A percentile compares a stretch with the other conserved stretches of the same genome.
Conservation (phyloP, 1,284 basidiomycete species). For the Cerioporus squamosus region DNA sequence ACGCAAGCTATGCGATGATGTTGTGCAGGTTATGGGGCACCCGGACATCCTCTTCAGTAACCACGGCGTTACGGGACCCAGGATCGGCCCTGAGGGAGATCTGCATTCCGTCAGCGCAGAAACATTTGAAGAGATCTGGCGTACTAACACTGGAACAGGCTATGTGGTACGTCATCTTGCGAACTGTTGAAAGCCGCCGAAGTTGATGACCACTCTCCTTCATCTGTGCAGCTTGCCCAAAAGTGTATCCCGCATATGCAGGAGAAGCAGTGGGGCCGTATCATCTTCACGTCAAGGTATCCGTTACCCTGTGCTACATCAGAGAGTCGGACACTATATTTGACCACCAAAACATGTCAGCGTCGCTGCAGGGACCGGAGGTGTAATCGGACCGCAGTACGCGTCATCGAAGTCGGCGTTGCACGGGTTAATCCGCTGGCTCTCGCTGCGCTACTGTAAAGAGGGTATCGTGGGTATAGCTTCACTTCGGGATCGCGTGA, state of each 20-base stretch:
- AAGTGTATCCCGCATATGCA: constrained; percentile 56
- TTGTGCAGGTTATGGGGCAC: constrained; percentile 49
- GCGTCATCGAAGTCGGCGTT: constrained; percentile 60
- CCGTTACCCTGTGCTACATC: too few relatives aligned
- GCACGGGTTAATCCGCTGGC: constrained; percentile 59
- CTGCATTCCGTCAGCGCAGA: constrained; percentile 49
- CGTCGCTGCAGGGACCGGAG: constrained; percentile 48
- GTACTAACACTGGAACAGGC: constrained; percentile 49
- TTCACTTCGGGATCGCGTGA: neutral
- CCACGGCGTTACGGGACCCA: constrained; percentile 45
- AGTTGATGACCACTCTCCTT: neutral
- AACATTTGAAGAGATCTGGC: constrained; percentile 54
- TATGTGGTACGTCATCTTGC: constrained; percentile 40
- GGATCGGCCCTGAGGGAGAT: constrained; percentile 50
- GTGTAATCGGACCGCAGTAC: constrained; percentile 60
- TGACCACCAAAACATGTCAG: constrained; percentile 21
- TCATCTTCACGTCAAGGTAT: constrained; percentile 55
- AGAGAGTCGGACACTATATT: neutral
- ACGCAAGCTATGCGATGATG: constrained; percentile 45
- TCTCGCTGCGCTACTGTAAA: constrained; percentile 54
- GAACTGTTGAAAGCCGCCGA: neutral
- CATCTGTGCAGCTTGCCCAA: constrained; percentile 46
- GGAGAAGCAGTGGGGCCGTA: constrained; percentile 50
- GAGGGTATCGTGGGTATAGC: constrained; percentile 49
- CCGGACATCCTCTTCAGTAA: constrained; percentile 59